phyloP scores from a whole-genome alignment of 306 rosid genomes.

The Glycyrrhiza uralensis region DNA sequence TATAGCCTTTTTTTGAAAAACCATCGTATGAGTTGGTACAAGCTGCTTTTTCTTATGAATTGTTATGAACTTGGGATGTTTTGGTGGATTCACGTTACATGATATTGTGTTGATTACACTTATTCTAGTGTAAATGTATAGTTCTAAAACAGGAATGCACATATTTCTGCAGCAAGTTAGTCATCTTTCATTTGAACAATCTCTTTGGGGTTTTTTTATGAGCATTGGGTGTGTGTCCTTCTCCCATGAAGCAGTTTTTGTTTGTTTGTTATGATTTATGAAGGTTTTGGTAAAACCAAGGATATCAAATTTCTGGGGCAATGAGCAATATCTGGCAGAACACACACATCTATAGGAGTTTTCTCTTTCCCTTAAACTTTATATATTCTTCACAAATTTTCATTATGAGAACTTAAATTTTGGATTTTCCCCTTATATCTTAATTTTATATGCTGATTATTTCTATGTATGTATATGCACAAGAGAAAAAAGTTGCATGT shows the following conservation, averaged over 20 bases:
- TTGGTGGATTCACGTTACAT: neutral
- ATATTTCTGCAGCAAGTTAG: neutral
- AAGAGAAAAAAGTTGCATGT: neutral
- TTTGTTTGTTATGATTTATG: neutral
- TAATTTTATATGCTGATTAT: conserved; percentile 11
- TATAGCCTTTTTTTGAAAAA: neutral
- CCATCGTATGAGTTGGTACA: neutral
- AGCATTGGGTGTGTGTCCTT: neutral
- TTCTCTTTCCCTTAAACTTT: neutral
- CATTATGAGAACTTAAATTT: neutral
- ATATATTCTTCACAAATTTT: neutral
- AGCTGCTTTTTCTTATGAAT: neutral
- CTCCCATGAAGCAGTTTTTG: neutral
- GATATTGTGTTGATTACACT: neutral
- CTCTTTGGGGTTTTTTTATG: neutral
- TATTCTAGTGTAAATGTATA: neutral
- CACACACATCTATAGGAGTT: neutral
- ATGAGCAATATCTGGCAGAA: neutral
- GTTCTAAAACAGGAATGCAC: neutral
- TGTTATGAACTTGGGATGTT: neutral
- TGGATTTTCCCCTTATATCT: neutral
- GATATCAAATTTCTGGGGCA: conserved; percentile 11
- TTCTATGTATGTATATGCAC: neutral
- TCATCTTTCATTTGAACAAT: neutral
- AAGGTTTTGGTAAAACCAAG: neutral